Percentiles rank a stretch among this genome's conserved stretches.
phyloP scores from a whole-genome alignment of 345 rosid genomes.

The Mallotus nudiflorus region DNA sequence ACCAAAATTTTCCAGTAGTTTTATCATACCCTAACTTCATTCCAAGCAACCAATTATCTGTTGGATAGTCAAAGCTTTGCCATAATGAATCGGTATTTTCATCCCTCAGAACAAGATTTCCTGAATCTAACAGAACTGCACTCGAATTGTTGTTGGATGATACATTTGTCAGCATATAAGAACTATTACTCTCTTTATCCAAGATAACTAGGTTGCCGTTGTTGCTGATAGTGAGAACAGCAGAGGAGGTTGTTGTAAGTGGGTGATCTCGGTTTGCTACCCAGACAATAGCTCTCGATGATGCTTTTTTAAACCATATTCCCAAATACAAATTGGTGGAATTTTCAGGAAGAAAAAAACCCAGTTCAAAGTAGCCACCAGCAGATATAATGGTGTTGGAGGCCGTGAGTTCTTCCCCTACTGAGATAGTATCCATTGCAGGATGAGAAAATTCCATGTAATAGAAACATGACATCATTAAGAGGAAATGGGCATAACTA shows the following conservation, averaged over 20 bases:
- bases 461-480: background rate
- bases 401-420: slow-evolving; percentile 8
- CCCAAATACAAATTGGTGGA: slow-evolving; percentile 12
- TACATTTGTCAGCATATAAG: background rate
- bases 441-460: background rate
- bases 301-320: slow-evolving; percentile 16
- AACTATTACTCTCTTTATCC: too few species aligned
- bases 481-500: background rate
- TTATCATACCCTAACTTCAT: background rate
- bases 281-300: slow-evolving; percentile 2
- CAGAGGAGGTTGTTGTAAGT: background rate
- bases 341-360: slow-evolving; percentile 1
- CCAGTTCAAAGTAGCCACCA: slow-evolving; percentile 16
- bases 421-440: background rate
- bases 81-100: background rate
- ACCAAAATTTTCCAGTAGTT: background rate
- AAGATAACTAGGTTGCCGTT: slow-evolving; percentile 11
- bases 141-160: background rate
- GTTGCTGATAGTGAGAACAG: background rate
- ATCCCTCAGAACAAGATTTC: background rate
- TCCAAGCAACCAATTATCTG: background rate
- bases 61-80: background rate
- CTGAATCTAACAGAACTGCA: background rate
- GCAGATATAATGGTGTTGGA: slow-evolving; percentile 11
- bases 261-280: slow-evolving; percentile 8